Conservation (phyloP, 495 filamentous ascomycete genomes). For the Trichoderma erinaceum region DNA sequence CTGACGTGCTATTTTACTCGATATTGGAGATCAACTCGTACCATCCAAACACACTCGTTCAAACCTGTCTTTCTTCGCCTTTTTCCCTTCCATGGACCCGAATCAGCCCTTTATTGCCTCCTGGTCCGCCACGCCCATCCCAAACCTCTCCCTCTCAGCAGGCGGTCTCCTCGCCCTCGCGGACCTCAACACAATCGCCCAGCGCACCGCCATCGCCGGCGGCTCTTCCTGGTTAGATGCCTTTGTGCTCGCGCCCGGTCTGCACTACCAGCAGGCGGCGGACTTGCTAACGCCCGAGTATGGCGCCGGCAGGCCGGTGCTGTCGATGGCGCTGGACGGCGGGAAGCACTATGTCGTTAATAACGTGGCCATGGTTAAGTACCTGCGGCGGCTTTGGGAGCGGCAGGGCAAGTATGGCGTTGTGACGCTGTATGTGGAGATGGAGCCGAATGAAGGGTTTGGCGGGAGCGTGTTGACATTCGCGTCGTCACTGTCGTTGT, state of each 20-base stretch:
- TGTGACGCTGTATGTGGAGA: constrained; percentile 40
- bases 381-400: constrained; percentile 41
- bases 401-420: constrained; percentile 31
- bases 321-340: constrained; percentile 26
- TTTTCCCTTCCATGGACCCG: neutral
- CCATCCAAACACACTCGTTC: no score
- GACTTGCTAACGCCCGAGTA: constrained; percentile 33
- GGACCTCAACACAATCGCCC: constrained; percentile 47
- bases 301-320: constrained; percentile 16
- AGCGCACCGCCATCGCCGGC: constrained; percentile 51
- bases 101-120: neutral
- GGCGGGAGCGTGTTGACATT: constrained; percentile 20
- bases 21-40: no score
- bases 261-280: constrained; percentile 56
- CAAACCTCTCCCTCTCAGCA: constrained; percentile 38
- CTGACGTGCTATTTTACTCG: no score
- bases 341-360: constrained; percentile 40
- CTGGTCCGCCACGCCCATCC: constrained; percentile 24
- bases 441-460: constrained; percentile 17
- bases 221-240: constrained; percentile 46
- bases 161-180: constrained; percentile 50
- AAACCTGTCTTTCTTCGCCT: neutral
- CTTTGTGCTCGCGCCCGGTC: constrained; percentile 51
- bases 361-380: constrained; percentile 48
- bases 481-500: neutral